These are phyloP conservation scores for Abelmoschus esculentus DNA, from an alignment of 345 rosid genomes.

Conservation along the genomic window DNA sequence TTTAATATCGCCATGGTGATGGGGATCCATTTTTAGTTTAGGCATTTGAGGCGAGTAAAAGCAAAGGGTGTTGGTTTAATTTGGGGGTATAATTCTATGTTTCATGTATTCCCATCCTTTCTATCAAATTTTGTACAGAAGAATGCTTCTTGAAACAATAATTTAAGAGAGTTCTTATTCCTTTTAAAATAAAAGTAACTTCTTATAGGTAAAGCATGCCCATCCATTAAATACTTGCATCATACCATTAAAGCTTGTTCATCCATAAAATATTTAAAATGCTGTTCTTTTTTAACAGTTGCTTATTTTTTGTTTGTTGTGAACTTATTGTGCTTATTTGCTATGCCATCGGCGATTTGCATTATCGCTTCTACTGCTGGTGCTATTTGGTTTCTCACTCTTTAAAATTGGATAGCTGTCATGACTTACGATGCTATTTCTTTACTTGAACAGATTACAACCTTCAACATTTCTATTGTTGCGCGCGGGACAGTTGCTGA, in stretches of 20 bases:
- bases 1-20: not conserved
- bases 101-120: not conserved
- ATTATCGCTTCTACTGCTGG: not conserved
- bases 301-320: not conserved
- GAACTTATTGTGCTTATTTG: not conserved
- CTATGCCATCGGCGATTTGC: not conserved
- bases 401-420: not conserved
- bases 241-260: too few species aligned
- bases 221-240: not conserved
- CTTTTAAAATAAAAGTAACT: not conserved
- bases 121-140: not conserved
- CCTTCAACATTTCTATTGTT: conserved; percentile 31
- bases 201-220: not conserved
- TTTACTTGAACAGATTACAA: conserved; percentile 2
- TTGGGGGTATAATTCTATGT: not conserved
- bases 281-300: too few species aligned
- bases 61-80: not conserved
- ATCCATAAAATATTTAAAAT: not conserved
- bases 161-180: not conserved
- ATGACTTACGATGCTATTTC: not conserved
- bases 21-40: not conserved
- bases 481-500: conserved; percentile 88
- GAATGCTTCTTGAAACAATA: not conserved
- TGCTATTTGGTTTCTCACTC: not conserved
- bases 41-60: not conserved